phyloP scores from a whole-genome alignment of 345 rosid species.

The Boechera divaricarpa region DNA sequence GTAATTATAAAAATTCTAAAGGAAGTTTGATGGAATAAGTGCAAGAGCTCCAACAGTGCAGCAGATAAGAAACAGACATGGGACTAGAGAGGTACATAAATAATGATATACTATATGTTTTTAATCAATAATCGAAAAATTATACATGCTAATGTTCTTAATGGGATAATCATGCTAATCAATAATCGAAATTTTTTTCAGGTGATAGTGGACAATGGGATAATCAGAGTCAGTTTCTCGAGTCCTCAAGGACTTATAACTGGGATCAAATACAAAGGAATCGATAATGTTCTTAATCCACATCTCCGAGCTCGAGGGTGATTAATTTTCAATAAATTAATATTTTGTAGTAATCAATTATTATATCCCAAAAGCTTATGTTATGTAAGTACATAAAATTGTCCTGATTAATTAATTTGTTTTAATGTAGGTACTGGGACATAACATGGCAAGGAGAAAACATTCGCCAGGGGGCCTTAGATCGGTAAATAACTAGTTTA shows the following conservation, averaged over 20 bases:
- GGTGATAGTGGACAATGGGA: constrained; percentile 80
- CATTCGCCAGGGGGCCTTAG: constrained; percentile 22
- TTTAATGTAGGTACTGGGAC: constrained; percentile 46
- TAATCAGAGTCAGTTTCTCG: constrained; percentile 66
- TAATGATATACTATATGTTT: neutral
- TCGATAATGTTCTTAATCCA: constrained; percentile 66
- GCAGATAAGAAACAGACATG: constrained; percentile 26
- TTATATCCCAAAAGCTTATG: constrained; percentile 5
- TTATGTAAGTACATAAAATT: neutral
- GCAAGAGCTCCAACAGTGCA: constrained; percentile 38
- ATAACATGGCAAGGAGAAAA: constrained; percentile 40
- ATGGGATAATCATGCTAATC: no score
- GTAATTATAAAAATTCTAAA: constrained; percentile 14
- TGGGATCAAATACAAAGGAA: constrained; percentile 64
- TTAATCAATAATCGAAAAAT: neutral
- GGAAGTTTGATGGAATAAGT: constrained; percentile 21
- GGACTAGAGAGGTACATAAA: constrained; percentile 30
- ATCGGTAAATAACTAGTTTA: constrained; percentile 31
- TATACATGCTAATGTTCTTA: neutral
- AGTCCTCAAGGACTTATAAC: constrained; percentile 63
- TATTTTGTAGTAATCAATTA: neutral
- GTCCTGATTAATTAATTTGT: neutral
- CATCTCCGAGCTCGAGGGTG: constrained; percentile 39
- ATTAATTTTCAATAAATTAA: constrained; percentile 6
- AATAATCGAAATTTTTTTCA: constrained; percentile 33